These are phyloP conservation scores for Coemansia javaensis DNA, from an alignment of 192 early-diverging fungal genomes.

Conservation along the genomic window DNA sequence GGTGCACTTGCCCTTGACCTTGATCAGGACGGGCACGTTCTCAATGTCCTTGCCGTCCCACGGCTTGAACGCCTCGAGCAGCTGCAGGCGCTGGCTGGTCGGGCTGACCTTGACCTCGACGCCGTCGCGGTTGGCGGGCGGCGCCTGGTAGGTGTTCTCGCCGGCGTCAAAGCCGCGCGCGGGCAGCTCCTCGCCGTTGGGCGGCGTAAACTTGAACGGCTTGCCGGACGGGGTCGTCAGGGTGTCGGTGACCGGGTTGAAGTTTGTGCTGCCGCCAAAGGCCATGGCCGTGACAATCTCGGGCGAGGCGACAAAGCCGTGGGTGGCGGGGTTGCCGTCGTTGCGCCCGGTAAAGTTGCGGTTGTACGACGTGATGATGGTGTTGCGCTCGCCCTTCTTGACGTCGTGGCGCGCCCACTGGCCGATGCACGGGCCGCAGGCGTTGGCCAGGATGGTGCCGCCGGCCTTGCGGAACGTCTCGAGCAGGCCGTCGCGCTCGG, in stretches of 20 bases:
- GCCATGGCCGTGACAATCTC: constrained; percentile 95
- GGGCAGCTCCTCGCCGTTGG: constrained; percentile 85
- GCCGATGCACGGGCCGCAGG: constrained; percentile 98
- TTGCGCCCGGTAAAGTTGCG: constrained; percentile 99
- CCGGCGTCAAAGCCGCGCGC: constrained; percentile 91
- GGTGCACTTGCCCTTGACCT: constrained; percentile 97
- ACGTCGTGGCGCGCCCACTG: constrained; percentile 98
- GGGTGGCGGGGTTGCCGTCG: constrained; percentile 95
- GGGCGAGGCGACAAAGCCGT: constrained; percentile 93
- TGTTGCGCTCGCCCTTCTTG: constrained; percentile 95
- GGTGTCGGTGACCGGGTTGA: constrained; percentile 92
- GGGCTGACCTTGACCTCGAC: constrained; percentile 77
- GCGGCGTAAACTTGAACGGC: constrained; percentile 87
- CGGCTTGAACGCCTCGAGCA: constrained; percentile 76
- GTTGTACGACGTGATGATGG: constrained; percentile 98
- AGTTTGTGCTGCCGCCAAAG: constrained; percentile 86
- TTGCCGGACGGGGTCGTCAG: constrained; percentile 83
- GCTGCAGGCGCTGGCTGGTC: constrained; percentile 86
- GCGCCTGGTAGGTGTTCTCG: constrained; percentile 90
- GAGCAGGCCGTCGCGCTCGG: constrained; percentile 85
- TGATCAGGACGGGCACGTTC: constrained; percentile 84
- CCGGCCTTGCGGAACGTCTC: constrained; percentile 71
- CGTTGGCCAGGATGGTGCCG: constrained; percentile 91
- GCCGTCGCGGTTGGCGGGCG: constrained; percentile 73
- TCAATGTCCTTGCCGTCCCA: constrained; percentile 89